A percentile compares a stretch with the other conserved stretches of the same genome.
Evolutionary conservation across 306 rosid species (phyloP).

Genomic region (Fragaria nilgerrensis): DNA sequence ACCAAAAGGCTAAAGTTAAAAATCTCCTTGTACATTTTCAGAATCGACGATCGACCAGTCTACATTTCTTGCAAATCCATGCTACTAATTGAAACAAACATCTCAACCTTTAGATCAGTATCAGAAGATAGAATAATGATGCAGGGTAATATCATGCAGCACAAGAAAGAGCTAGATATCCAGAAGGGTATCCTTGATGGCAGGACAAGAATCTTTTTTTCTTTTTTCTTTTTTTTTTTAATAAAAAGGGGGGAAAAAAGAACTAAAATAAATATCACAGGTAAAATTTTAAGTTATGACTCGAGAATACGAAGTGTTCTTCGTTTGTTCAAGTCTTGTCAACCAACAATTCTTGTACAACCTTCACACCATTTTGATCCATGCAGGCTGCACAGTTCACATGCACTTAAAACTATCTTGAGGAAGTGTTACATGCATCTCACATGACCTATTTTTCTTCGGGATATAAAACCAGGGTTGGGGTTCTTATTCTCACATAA

Average conservation of each 20-base stretch:
- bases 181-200: not conserved
- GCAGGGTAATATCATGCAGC: not conserved
- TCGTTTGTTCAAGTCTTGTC: no score
- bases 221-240: not conserved
- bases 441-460: no score
- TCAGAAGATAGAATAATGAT: conserved; percentile 4
- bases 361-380: no score
- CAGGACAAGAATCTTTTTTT: not conserved
- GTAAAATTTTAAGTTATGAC: no score
- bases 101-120: conserved; percentile 18
- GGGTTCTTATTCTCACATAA: no score
- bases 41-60: conserved; percentile 80
- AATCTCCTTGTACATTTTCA: conserved; percentile 51
- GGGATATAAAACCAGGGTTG: no score
- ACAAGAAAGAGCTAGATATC: not conserved
- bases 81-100: conserved; percentile 47
- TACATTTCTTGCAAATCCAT: conserved; percentile 85
- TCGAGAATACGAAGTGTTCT: no score
- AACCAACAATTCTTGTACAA: no score
- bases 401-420: no score
- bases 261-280: not conserved
- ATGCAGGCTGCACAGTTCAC: no score
- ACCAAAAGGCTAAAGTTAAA: not conserved
- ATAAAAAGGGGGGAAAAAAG: no score
- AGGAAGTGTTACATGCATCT: no score